A percentile compares a stretch with the other conserved stretches of the same genome.
phyloP scores from a whole-genome alignment of 179 eudicot species.

The Sideroxylon spinosum region DNA sequence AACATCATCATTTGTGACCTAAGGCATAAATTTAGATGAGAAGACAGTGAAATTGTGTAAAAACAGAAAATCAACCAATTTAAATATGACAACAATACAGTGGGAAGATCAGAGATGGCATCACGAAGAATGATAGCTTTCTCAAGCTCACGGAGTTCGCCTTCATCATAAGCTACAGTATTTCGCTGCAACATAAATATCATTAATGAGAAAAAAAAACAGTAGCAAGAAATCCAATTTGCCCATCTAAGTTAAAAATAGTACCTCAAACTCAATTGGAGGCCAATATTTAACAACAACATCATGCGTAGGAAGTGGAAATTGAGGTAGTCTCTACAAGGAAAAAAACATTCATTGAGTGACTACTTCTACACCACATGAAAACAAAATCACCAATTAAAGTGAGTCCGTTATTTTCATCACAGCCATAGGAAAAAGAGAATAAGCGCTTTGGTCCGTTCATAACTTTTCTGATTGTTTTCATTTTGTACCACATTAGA shows the following conservation, averaged over 20 bases:
- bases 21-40: constrained; percentile 14
- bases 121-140: constrained; percentile 64
- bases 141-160: constrained; percentile 67
- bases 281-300: constrained; percentile 69
- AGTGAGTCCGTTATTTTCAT: background rate
- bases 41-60: background rate
- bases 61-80: constrained; percentile 8
- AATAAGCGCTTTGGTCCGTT: background rate
- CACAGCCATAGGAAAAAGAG: background rate
- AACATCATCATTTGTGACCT: constrained; percentile 63
- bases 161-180: constrained; percentile 86
- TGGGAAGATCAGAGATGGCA: constrained; percentile 91
- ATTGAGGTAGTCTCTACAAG: constrained; percentile 72
- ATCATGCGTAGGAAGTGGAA: constrained; percentile 93
- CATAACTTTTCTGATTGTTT: too few species aligned
- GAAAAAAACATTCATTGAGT: constrained; percentile 16
- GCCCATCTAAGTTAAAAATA: background rate
- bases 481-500: too few species aligned
- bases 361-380: background rate
- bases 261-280: constrained; percentile 88
- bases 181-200: constrained; percentile 49
- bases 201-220: constrained; percentile 3
- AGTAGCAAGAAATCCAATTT: constrained; percentile 9
- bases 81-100: constrained; percentile 38
- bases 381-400: background rate